Base-by-base conservation (phyloP, 495 filamentous ascomycete species). In the Cenococcum geophilum region DNA sequence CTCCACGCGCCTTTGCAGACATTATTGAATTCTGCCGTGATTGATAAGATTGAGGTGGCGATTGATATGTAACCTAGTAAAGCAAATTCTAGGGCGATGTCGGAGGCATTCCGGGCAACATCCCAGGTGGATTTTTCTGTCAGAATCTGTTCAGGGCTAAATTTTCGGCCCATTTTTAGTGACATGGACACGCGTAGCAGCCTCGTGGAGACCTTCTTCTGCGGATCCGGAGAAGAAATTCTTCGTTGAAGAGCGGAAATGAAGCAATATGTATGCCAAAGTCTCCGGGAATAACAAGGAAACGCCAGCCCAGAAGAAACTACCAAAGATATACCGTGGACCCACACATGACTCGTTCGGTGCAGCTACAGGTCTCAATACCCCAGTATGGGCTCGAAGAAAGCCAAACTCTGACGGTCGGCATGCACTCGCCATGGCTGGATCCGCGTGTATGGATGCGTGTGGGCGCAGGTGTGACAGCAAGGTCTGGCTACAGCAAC, bases 21-120 rank as follows among this genome's bases (percentile, higher is more conserved):
- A 12, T 34, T 32, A 21, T 36, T 45, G 53, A 68, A 68, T 4
- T 21, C 53, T 16, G 60, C 61, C 37, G 35, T 57, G 22, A 64
- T 52, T 18, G 52, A 55, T 57, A 57, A 68, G 37, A 68, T 48
- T 12, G 57, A 43, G 5, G 61, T 68, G 5, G 65, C 61, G n/a
- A 36, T 57, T 22, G 60, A 57, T 1, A 68, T 55, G 48, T 64
- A 64, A 12, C 65, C 65, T 9, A 68, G 37, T 20, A 68, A 52
- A 25, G 65, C 65, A 56, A 68, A 61, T 40, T 68, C 65, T 27
- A 68, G 42, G 5, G 65, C 65, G 16, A 68, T 43, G 14, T 68
- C 61, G 48, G 63, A 61, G 55, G 50, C 52, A 52, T 64, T 68
- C 10, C 58, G 34, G 16, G 65, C 65, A 6, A 68, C 65, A 8